A percentile compares a stretch with the other conserved stretches of the same genome.
Conservation (phyloP, 164 flowering plant species). For the Liquidambar formosana region DNA sequence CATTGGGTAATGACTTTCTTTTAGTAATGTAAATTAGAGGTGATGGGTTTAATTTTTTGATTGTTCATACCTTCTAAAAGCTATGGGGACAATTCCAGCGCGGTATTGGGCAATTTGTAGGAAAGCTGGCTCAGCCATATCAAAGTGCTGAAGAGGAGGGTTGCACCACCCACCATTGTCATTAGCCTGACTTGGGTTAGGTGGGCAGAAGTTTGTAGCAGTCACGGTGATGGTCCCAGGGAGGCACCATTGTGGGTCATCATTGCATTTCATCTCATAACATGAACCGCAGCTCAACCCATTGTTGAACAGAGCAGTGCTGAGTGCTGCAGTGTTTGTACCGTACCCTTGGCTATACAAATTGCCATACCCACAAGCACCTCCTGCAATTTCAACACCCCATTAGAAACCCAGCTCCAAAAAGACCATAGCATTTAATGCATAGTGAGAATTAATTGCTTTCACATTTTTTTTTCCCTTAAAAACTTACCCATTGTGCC, state of each 20-base stretch:
- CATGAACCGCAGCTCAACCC: constrained; percentile 52
- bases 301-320: constrained; percentile 54
- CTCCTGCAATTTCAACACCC: constrained; percentile 45
- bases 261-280: constrained; percentile 38
- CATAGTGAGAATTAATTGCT: no score
- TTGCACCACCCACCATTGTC: constrained; percentile 61
- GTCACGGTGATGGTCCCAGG: constrained; percentile 37
- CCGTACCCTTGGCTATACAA: constrained; percentile 57
- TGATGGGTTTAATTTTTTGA: no score
- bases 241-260: constrained; percentile 45
- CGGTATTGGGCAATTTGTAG: constrained; percentile 42
- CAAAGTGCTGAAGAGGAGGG: constrained; percentile 51
- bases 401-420: constrained; percentile 2
- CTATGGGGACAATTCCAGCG: constrained; percentile 50
- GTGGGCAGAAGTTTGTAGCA: constrained; percentile 57
- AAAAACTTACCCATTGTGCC: constrained; percentile 62
- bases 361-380: constrained; percentile 58
- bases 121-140: constrained; percentile 53
- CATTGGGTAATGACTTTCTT: no score
- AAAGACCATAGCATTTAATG: no score
- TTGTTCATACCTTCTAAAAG: constrained; percentile 40
- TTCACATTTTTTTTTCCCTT: no score
- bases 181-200: constrained; percentile 34
- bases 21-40: no score
- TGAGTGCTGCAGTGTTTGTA: constrained; percentile 48